Evolutionary conservation across 2,329 filamentous ascomycete species (phyloP), one percentile per base, ranked within the genome.

Genomic region (Canariomyces notabilis): DNA sequence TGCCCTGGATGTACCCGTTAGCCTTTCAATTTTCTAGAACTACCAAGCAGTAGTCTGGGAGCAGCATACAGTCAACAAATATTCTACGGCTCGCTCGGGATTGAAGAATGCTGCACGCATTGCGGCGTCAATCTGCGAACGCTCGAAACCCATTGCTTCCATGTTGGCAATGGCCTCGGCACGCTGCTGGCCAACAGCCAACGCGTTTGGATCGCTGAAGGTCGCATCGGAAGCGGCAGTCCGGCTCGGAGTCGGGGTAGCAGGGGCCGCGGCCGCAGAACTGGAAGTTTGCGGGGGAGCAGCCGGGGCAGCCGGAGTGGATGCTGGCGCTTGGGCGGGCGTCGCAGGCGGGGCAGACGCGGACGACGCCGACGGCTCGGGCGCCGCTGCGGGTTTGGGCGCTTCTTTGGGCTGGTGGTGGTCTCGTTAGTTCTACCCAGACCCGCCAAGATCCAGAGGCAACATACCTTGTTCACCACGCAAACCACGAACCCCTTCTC

Each of bases 401-500:
- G 91, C 29, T 32, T 44, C 38, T 43, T 50, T 44, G 31, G 48
- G 48, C 45, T 49, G 33, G 20, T 48, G 16, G 35, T 6, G n/a
- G 36, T 14, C 21, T 62, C 5, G 37, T 49, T 42, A 44, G 39
- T 26, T 16, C 8, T 15, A 16, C 4, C 4, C 21, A 20, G 14
- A n/a, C n/a, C n/a, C 33, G n/a, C n/a, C 8, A 20, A 34, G 22
- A 29, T 29, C 26, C 26, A 29, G 9, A 12, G 9, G 26, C 47
- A 44, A 53, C 68, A 53, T 73, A 95, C 90, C 87, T 97, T 97
- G 65, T 88, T 89, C 60, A 95, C 84, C 83, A 98, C 95, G 74
- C 93, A 98, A 51, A 98, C 93, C 61, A 98, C 89, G 67, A 97
- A 98, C 31, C 93, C 93, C 77, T 97, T 98, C 79, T 97, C 93